These are phyloP conservation scores for Pleurotus citrinopileatus DNA, from an alignment of 768 basidiomycete species.

Conservation along the genomic window DNA sequence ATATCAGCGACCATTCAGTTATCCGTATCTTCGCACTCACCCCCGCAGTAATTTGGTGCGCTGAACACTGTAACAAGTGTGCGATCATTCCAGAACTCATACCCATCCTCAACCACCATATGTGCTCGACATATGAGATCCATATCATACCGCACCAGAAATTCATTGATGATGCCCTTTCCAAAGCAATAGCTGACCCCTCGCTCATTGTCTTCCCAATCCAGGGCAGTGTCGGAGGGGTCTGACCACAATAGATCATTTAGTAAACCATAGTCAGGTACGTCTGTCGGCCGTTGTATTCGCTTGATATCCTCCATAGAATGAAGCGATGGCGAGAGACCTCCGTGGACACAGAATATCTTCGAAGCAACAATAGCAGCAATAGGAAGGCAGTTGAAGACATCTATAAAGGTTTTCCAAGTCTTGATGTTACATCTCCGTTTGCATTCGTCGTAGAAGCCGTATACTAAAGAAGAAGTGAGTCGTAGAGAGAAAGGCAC, in stretches of 20 bases:
- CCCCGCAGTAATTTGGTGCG: conserved; percentile 95
- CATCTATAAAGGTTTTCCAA: conserved; percentile 99
- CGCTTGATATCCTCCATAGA: conserved; percentile 99
- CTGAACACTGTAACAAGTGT: conserved; percentile 98
- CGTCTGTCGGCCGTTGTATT: conserved; percentile 96
- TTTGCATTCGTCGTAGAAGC: conserved; percentile 99
- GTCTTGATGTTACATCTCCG: conserved; percentile 99
- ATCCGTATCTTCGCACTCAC: conserved; percentile 45
- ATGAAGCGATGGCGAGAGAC: conserved; percentile 88
- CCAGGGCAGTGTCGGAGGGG: conserved; percentile 94
- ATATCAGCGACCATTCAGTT: conserved; percentile 13
- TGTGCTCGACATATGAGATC: conserved; percentile 99
- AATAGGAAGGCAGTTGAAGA: conserved; percentile 98
- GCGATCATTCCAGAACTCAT: conserved; percentile 99
- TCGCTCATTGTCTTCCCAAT: conserved; percentile 99
- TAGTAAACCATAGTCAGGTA: conserved; percentile 95
- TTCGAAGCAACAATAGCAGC: conserved; percentile 98
- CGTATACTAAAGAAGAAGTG: conserved; percentile 68
- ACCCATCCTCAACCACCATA: conserved; percentile 99
- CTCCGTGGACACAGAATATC: conserved; percentile 99
- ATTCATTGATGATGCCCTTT: conserved; percentile 95
- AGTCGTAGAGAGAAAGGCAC: conserved; percentile 13
- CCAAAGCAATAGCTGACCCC: conserved; percentile 99
- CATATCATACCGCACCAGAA: conserved; percentile 94
- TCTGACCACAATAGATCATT: conserved; percentile 99